Conservation (phyloP, 257 asterid genomes). For the Asclepias syriaca region DNA sequence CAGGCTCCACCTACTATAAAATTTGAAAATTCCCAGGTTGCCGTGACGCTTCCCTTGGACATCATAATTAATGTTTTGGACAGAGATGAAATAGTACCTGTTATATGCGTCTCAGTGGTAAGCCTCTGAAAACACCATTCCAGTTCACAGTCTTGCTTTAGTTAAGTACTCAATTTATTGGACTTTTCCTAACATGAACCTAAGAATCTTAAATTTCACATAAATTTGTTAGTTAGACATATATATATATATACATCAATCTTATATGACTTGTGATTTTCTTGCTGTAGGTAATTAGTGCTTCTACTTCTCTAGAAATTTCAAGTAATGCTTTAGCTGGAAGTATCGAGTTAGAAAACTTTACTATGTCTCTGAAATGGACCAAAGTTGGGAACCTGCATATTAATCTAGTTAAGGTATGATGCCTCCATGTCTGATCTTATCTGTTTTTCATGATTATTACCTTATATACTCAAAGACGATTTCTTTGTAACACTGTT, state of each 20-base stretch:
- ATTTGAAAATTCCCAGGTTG: conserved; percentile 42
- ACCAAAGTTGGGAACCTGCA: conserved; percentile 78
- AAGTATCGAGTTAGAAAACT: conserved; percentile 46
- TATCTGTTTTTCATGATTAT: neutral
- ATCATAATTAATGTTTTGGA: conserved; percentile 60
- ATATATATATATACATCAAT: neutral
- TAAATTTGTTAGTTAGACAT: neutral
- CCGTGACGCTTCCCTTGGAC: conserved; percentile 46
- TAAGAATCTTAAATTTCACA: neutral
- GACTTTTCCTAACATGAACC: neutral
- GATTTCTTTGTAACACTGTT: neutral
- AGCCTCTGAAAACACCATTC: conserved; percentile 19
- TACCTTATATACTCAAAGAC: neutral
- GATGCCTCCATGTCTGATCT: neutral
- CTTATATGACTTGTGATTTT: conserved; percentile 2
- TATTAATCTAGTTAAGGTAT: conserved; percentile 72
- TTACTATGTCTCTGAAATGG: conserved; percentile 73
- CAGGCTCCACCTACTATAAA: conserved; percentile 52
- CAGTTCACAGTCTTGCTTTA: neutral
- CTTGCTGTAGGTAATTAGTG: conserved; percentile 57
- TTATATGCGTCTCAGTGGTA: conserved; percentile 75
- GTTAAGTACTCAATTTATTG: no score
- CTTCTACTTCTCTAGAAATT: conserved; percentile 54
- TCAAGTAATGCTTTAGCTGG: conserved; percentile 53
- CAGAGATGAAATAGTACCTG: conserved; percentile 53